Conservation (phyloP, 352 stramenopile species). For the Phytophthora gonapodyides region DNA sequence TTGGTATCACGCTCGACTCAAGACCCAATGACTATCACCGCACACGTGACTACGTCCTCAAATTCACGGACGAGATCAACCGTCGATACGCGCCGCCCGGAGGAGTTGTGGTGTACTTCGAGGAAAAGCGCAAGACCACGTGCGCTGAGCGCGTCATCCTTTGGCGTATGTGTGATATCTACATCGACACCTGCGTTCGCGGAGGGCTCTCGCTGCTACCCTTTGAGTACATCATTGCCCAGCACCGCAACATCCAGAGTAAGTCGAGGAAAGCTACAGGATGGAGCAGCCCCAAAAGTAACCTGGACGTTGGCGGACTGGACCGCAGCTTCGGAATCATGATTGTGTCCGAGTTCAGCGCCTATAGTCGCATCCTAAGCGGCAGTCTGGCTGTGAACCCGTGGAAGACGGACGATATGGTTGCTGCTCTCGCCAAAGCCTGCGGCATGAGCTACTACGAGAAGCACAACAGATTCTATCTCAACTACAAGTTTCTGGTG, state of each 20-base stretch:
- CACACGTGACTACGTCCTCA: constrained; percentile 90
- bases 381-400: constrained; percentile 98
- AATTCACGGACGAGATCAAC: constrained; percentile 94
- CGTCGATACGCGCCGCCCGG: constrained; percentile 60
- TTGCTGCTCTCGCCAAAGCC: constrained; percentile 62
- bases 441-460: constrained; percentile 82
- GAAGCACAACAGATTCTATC: constrained; percentile 67
- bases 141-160: constrained; percentile 72
- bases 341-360: constrained; percentile 97
- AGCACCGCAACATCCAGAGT: constrained; percentile 57
- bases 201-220: constrained; percentile 71
- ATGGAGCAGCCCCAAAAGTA: constrained; percentile 35
- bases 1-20: constrained; percentile 72
- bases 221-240: constrained; percentile 79
- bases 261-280: constrained; percentile 28
- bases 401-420: constrained; percentile 94
- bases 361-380: constrained; percentile 95
- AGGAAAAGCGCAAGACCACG: constrained; percentile 68
- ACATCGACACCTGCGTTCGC: constrained; percentile 71
- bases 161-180: constrained; percentile 73
- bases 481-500: constrained; percentile 90
- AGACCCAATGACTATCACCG: constrained; percentile 93
- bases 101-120: constrained; percentile 72
- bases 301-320: constrained; percentile 23
- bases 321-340: constrained; percentile 79